These are phyloP conservation scores for Ceratocystis lukuohia DNA, from an alignment of 2,329 filamentous ascomycete genomes.

Conservation along the genomic window DNA sequence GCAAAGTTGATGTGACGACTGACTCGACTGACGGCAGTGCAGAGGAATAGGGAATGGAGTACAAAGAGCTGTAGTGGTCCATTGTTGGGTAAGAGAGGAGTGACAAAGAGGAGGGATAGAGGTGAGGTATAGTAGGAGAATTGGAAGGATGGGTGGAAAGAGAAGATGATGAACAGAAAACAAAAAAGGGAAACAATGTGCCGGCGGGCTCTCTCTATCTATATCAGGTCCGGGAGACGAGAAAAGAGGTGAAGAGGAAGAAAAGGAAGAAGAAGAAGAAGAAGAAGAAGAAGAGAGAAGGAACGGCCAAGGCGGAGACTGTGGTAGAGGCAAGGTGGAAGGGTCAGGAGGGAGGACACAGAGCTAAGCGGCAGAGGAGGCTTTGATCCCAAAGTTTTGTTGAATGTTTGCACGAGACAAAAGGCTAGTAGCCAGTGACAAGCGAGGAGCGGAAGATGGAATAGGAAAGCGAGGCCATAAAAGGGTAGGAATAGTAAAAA, in stretches of 20 bases:
- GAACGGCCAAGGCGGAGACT: not conserved
- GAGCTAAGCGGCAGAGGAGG: not conserved
- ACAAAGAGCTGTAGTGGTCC: slow-evolving; percentile 10
- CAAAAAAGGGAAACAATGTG: slow-evolving; percentile 1
- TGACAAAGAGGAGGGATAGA: slow-evolving; percentile 3
- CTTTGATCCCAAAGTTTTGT: slow-evolving; percentile 5
- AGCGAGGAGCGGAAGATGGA: not conserved
- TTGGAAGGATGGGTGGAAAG: slow-evolving; percentile 19
- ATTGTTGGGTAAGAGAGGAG: not conserved
- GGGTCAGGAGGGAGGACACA: not conserved
- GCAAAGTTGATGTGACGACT: slow-evolving; percentile 12
- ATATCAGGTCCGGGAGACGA: not conserved
- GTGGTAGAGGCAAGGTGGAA: not conserved
- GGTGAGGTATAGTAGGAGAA: slow-evolving; percentile 15
- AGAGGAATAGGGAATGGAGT: slow-evolving; percentile 13
- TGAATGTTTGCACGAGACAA: not conserved
- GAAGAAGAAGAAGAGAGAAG: not conserved
- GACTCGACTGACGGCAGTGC: slow-evolving; percentile 15
- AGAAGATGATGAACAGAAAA: slow-evolving; percentile 13
- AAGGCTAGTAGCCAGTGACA: not conserved
- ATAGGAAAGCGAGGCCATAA: not conserved
- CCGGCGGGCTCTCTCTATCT: not conserved
- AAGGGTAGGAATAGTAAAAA: not conserved
- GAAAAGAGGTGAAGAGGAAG: not conserved
- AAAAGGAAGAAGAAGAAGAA: not conserved